Base-by-base conservation (phyloP, 73 alveolate genomes). In the Symbiodinium pilosum region DNA sequence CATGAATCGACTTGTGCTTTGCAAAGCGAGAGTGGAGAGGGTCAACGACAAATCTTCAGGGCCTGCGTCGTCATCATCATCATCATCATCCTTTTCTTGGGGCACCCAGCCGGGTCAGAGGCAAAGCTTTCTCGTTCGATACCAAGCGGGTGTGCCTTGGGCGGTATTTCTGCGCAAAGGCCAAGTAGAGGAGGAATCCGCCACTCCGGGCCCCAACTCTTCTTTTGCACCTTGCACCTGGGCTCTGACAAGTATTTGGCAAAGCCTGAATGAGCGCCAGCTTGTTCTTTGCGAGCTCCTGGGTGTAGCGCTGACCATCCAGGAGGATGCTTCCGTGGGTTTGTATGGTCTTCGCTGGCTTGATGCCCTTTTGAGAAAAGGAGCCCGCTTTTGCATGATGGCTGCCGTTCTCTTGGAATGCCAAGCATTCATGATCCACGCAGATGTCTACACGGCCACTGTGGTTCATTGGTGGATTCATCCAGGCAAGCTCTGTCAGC, bases 191-290 rank as follows among this genome's bases (percentile, higher is more conserved):
- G n/a, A n/a, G n/a, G n/a, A n/a, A n/a, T n/a, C n/a, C n/a, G n/a
- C n/a, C n/a, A n/a, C n/a, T n/a, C n/a, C n/a, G n/a, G n/a, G n/a
- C n/a, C n/a, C n/a, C n/a, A n/a, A n/a, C n/a, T n/a, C n/a, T n/a
- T n/a, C n/a, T n/a, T n/a, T n/a, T n/a, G n/a, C n/a, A n/a, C n/a
- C n/a, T n/a, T n/a, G n/a, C n/a, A n/a, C n/a, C n/a, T 83, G 30
- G 92, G 42, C 71, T 83, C 92, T 39, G 32, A 41, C 41, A 41
- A 52, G n/a, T 83, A 18, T 56, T 41, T 83, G 42, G 92, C 34
- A 40, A 83, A 83, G 68, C 43, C 92, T 14, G 69, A 83, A 83
- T 56, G 92, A 83, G n/a, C 68, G 92, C 43, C 92, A 83, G 41
- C 92, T 83, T 11, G 14, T 41, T 43, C 43, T 83, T 83, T 83